These are phyloP conservation scores for Peronospora farinosa DNA, from an alignment of 352 stramenopile species.

Conservation along the genomic window DNA sequence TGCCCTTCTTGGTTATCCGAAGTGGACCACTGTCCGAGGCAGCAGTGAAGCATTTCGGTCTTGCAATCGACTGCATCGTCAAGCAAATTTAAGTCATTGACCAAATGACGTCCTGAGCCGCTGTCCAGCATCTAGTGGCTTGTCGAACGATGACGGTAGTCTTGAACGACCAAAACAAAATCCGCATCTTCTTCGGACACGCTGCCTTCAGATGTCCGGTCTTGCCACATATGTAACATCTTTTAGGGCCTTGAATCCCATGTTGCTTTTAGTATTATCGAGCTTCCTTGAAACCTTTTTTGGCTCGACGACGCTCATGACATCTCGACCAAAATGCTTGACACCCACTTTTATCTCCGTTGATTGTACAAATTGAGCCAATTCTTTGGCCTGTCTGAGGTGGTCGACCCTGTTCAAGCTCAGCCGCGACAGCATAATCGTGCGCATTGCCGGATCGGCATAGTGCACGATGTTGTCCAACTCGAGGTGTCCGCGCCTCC, in stretches of 20 bases:
- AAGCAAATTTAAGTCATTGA: background rate
- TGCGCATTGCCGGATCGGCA: background rate
- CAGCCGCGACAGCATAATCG: background rate
- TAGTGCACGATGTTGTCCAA: constrained; percentile 1
- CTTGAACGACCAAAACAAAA: background rate
- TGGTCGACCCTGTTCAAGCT: background rate
- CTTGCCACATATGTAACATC: no score
- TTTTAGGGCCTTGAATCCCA: no score
- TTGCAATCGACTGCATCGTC: background rate
- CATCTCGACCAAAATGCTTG: no score
- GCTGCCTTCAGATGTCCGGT: no score
- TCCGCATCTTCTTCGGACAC: background rate
- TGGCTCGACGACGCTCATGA: no score
- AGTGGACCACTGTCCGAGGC: background rate
- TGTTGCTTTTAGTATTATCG: no score
- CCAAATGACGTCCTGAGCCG: background rate
- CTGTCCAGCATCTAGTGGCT: no score
- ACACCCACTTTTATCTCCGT: no score
- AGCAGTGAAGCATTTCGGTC: background rate
- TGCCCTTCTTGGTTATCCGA: background rate
- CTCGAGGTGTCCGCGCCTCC: background rate
- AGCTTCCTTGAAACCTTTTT: no score
- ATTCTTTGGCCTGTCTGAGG: background rate
- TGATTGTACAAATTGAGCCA: no score
- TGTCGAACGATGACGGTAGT: background rate